These are phyloP conservation scores for Tricholomella constricta DNA, from an alignment of 768 basidiomycete genomes.

Conservation along the genomic window DNA sequence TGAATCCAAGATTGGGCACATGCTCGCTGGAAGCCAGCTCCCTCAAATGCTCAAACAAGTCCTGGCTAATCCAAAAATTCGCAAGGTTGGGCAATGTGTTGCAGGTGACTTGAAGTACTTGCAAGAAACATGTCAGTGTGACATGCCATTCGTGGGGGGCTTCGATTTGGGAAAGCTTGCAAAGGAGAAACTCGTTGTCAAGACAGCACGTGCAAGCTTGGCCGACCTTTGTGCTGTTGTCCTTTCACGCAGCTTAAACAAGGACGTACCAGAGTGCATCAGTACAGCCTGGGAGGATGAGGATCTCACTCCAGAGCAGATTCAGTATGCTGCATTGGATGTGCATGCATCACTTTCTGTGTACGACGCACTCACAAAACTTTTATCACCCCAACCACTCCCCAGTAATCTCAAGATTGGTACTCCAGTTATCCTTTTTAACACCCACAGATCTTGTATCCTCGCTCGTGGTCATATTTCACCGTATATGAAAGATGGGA, in stretches of 20 bases:
- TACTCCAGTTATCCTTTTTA: neutral
- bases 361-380: slow-evolving; percentile 9
- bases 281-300: too few relatives aligned
- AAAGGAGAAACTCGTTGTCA: slow-evolving; percentile 23
- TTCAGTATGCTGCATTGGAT: too few relatives aligned
- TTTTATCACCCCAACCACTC: neutral
- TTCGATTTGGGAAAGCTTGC: slow-evolving; percentile 30
- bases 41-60: slow-evolving; percentile 9
- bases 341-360: slow-evolving; percentile 10
- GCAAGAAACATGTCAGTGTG: neutral
- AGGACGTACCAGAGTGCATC: slow-evolving; percentile 19
- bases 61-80: slow-evolving; percentile 8
- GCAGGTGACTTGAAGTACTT: slow-evolving; percentile 4
- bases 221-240: slow-evolving; percentile 30
- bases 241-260: slow-evolving; percentile 21
- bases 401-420: neutral
- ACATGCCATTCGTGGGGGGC: slow-evolving; percentile 23
- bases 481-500: neutral
- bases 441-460: neutral
- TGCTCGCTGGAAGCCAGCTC: too few relatives aligned
- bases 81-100: slow-evolving; percentile 15
- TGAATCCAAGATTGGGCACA: neutral
- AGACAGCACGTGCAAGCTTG: slow-evolving; percentile 25
- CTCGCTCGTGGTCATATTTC: neutral
- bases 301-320: too few relatives aligned